Evolutionary conservation across 176 grass and related monocot genomes (phyloP), one percentile per base, ranked within the genome.

Genomic region (Aegilops sharonensis): DNA sequence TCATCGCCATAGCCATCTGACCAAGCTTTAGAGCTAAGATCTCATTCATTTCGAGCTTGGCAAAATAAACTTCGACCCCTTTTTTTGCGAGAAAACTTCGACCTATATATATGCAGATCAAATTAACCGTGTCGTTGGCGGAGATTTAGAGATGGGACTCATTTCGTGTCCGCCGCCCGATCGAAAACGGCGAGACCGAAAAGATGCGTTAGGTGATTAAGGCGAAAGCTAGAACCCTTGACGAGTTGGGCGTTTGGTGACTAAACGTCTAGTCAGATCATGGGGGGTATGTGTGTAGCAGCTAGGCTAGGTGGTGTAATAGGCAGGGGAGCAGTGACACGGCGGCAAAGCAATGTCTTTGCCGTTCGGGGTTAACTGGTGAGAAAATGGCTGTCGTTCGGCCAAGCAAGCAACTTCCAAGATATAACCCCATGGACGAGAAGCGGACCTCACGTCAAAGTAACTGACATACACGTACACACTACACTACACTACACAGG

Each of bases 371-470:
- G 80, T 52, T 76, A 54, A 9, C 54, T 43, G 68, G 65, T 37
- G 72, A 37, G 11, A 78, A 70, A 76, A 80, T 32, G 82, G 36
- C 56, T 8, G 64, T 37, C 78, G 24, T 31, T 52, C 75, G 79
- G 59, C 40, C 11, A 11, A 72, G 43, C 85, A 84, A 84, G 43
- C 80, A 79, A 90, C 43, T 83, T 79, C 73, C 43, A 45, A 74
- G 65, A 81, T 59, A 52, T 74, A 60, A 65, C 83, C 14, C 8
- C 2, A 59, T 59, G 39, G 59, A 13, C 45, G 32, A 50, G 27
- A 84, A 75, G 57, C 37, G 25, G 25, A 34, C 60, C 59, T 76
- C 71, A 50, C 24, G 23, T 43, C 59, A 18, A 77, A 77, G 25
- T 32, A 31, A 11, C 11, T 40, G 72, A 39, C 30, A 39, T 40